Conservation (phyloP, 805 yeast species). For the Cyberlindnera euphorbiiphila region DNA sequence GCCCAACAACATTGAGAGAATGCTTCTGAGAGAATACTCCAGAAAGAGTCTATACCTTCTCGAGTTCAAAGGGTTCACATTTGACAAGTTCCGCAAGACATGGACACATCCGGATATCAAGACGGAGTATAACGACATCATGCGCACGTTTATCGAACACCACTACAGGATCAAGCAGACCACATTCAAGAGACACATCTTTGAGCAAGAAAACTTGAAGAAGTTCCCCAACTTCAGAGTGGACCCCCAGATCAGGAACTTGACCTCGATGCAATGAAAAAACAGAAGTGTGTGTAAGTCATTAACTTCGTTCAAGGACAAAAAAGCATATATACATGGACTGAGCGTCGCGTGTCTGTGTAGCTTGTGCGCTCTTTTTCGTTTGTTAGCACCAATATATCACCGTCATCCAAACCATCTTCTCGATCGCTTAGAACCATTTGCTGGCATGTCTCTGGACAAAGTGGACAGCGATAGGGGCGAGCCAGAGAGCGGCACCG, state of each 20-base stretch:
- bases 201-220: conserved; percentile 8
- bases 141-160: conserved; percentile 12
- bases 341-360: background rate
- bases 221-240: conserved; percentile 11
- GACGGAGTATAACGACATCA: conserved; percentile 17
- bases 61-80: conserved; percentile 41
- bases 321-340: conserved; percentile 7
- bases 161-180: conserved; percentile 21
- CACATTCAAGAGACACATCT: conserved; percentile 21
- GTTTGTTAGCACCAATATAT: background rate
- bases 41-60: conserved; percentile 32
- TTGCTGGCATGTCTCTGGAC: conserved; percentile 41
- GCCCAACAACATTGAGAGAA: conserved; percentile 43
- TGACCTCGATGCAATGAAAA: background rate
- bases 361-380: background rate
- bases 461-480: conserved; percentile 54
- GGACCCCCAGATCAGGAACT: conserved; percentile 11
- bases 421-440: background rate
- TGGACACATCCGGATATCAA: conserved; percentile 20
- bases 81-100: conserved; percentile 18
- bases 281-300: background rate
- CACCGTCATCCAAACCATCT: no score
- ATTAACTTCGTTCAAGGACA: conserved; percentile 2
- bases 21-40: conserved; percentile 48
- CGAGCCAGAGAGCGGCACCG: conserved; percentile 58